Evolutionary conservation across 2,329 filamentous ascomycete species (phyloP), one percentile per base, ranked within the genome.

Genomic region (Microcyclospora tardicrescens): DNA sequence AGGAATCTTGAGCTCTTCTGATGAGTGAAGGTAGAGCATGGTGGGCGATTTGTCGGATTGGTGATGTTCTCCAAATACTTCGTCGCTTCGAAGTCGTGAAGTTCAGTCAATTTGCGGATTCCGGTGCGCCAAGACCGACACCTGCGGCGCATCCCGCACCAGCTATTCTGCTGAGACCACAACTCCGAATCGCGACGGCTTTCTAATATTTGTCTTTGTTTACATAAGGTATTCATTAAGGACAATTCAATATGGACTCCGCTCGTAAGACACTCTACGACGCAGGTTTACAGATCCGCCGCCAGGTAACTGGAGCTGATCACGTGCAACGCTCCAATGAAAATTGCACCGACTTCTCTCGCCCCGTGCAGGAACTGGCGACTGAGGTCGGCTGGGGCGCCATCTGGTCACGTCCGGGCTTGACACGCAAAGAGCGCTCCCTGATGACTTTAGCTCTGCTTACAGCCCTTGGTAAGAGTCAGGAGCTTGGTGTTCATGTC

Each of bases 21-120:
- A 77, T 65, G 85, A 93, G 79, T 95, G 86, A 75, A 98, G 94
- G 84, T 95, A 96, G 77, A 84, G 93, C 91, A 96, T 96, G 73
- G 84, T 95, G 82, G 72, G 82, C 83, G 1, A 43, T 28, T 40
- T 30, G 36, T 34, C 36, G 36, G 32, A 35, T 35, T 36, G 16
- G 39, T 24, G 19, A 24, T 24, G 19, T 24, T 24, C 19, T 24
- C 19, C 19, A 24, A 24, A 24, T 24, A 8, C 19, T 24, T 4
- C 19, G 19, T 24, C 19, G 19, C 19, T 24, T 24, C 19, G 8
- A 24, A 24, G 19, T 24, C 19, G 19, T 24, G 19, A 24, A 24
- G 19, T 24, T 24, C 19, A 24, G 8, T 24, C 19, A 24, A 24
- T 24, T 24, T 24, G 19, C 19, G 19, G 19, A 24, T 24, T 24